Evolutionary conservation across 2,329 filamentous ascomycete genomes (phyloP), one percentile per base, ranked within the genome.

Genomic region (Penicillium frequentans): DNA sequence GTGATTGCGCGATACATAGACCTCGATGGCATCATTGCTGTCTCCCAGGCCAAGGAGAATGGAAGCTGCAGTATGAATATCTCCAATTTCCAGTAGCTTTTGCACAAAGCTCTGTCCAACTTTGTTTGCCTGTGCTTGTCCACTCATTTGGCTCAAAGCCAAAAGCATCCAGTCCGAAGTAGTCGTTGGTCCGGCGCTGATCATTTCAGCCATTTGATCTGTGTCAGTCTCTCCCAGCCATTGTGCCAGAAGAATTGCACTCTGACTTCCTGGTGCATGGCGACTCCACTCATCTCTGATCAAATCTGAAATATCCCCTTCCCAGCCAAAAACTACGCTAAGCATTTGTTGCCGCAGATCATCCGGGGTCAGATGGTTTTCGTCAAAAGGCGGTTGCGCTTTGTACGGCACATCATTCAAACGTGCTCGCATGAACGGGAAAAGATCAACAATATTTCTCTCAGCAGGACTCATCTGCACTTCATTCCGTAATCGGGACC

Each of bases 91-190:
- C 1, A 99, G 82, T 1, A 99, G 81, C 49, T 92, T 87, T 73
- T 96, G 93, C 1, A 96, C 91, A 65, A 96, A 96, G 3, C 91
- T 88, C 56, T 93, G 89, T 1, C 91, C 92, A 16, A 98, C 86
- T 72, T 96, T 96, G 71, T 96, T 93, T 67, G 96, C 90, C 1
- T 91, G 91, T 37, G 86, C 82, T 59, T 86, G 81, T 3, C 86
- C 84, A 51, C 90, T 91, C 75, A 98, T 96, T 42, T 91, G 90
- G 69, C 91, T 96, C 51, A 99, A 77, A 11, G 95, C 93, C 35
- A 99, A 79, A 57, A 98, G 78, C 91, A 99, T 97, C 95, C 95
- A 99, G 74, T 98, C 95, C 0, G 91, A 90, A 2, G 90, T 91
- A 10, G 91, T 93, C 84, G 95, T 93, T n/a, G 90, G 89, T 64